These are phyloP conservation scores for Backusella tuberculispora DNA, from an alignment of 192 early-diverging fungal species.

Conservation along the genomic window DNA sequence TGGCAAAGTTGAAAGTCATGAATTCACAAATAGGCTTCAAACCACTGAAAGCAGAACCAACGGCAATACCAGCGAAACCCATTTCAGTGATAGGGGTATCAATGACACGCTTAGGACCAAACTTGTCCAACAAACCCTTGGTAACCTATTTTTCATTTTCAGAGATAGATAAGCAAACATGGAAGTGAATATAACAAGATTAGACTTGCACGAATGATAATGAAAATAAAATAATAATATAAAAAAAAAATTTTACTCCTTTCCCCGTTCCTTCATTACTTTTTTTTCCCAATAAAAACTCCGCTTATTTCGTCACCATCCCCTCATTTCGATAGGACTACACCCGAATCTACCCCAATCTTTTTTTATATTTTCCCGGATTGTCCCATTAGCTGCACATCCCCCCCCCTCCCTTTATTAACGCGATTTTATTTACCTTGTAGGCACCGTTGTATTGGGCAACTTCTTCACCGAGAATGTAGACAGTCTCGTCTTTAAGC, in stretches of 20 bases:
- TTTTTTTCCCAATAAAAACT: constrained; percentile 13
- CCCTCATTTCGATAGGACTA: not conserved
- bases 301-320: not conserved
- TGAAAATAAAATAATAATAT: not conserved
- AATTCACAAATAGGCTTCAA: constrained; percentile 98
- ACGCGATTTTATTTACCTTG: constrained; percentile 70
- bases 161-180: not conserved
- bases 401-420: not conserved
- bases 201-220: not conserved
- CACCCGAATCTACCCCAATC: constrained; percentile 23
- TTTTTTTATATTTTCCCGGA: constrained; percentile 37
- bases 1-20: constrained; percentile 99
- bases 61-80: constrained; percentile 95
- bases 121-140: constrained; percentile 97
- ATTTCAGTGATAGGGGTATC: constrained; percentile 99
- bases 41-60: constrained; percentile 92
- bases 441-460: constrained; percentile 99
- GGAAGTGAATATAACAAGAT: not conserved
- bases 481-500: constrained; percentile 86
- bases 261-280: not conserved
- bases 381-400: constrained; percentile 27
- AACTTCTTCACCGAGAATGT: constrained; percentile 96
- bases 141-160: constrained; percentile 68
- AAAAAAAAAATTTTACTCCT: not conserved
- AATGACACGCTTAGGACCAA: constrained; percentile 93